Conservation (phyloP, 495 filamentous ascomycete genomes). For the Penicillium lividum region DNA sequence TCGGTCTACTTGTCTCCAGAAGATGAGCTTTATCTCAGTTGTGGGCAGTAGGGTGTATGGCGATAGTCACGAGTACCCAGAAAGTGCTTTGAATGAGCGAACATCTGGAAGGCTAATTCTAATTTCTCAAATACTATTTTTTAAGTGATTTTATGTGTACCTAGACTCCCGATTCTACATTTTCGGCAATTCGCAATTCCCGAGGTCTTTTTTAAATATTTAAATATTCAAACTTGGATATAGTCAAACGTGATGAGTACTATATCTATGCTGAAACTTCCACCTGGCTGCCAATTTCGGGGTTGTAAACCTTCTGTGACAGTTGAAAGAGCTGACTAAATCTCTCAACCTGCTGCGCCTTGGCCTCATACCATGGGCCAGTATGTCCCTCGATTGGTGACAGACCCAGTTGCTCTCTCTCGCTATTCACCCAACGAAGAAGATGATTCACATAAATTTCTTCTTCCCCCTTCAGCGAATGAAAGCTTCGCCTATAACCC, state of each 20-base stretch:
- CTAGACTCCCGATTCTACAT: no score
- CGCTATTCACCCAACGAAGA: slow-evolving; percentile 53
- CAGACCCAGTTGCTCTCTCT: slow-evolving; percentile 29
- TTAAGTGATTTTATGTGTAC: no score
- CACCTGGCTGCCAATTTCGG: slow-evolving; percentile 7
- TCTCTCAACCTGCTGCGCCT: slow-evolving; percentile 29
- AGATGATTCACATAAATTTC: slow-evolving; percentile 56
- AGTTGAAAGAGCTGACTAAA: slow-evolving; percentile 17
- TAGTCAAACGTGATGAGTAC: background rate
- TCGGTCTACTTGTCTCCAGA: no score
- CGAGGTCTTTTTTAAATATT: no score
- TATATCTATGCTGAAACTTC: slow-evolving; percentile 9
- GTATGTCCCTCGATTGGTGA: slow-evolving; percentile 46
- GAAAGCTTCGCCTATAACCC: slow-evolving; percentile 54
- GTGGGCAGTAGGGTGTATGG: no score
- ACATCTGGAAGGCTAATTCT: no score
- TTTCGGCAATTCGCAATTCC: no score
- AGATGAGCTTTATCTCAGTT: no score
- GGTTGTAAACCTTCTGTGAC: slow-evolving; percentile 9
- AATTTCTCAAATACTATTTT: no score
- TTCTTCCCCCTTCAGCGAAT: slow-evolving; percentile 55
- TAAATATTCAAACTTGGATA: no score
- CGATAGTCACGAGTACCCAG: no score
- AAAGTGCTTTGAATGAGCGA: no score
- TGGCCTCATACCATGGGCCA: slow-evolving; percentile 42